These are phyloP conservation scores for Didymella keratinophila DNA, from an alignment of 2,329 filamentous ascomycete genomes.

Conservation along the genomic window DNA sequence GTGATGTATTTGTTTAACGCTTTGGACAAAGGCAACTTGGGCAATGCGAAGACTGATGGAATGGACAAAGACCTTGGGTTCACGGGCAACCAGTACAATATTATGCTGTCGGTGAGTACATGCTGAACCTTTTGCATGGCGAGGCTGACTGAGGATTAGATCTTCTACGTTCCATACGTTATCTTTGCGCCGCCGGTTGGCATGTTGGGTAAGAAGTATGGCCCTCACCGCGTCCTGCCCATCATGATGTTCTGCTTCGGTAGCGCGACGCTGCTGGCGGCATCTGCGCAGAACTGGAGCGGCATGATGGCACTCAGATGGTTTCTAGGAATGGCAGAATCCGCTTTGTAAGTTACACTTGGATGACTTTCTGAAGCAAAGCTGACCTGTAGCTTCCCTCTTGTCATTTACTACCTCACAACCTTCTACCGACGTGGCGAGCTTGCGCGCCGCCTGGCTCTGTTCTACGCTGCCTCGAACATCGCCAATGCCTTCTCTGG, in stretches of 20 bases:
- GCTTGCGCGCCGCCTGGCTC: conserved; percentile 71
- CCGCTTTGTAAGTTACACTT: conserved; percentile 58
- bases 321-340: conserved; percentile 73
- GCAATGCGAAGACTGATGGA: conserved; percentile 54
- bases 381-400: conserved; percentile 59
- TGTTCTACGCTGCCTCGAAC: conserved; percentile 79
- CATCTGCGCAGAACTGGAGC: conserved; percentile 65
- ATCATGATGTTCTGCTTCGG: conserved; percentile 75
- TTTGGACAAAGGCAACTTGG: conserved; percentile 46
- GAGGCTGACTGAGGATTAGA: conserved; percentile 35
- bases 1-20: conserved; percentile 67
- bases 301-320: conserved; percentile 73
- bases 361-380: neutral
- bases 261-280: conserved; percentile 67
- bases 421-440: conserved; percentile 75
- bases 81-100: conserved; percentile 70
- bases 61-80: conserved; percentile 66
- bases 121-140: neutral
- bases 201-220: conserved; percentile 73
- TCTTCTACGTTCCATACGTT: conserved; percentile 80
- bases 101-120: conserved; percentile 60
- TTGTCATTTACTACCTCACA: conserved; percentile 69
- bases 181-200: conserved; percentile 71
- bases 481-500: conserved; percentile 74
- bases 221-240: conserved; percentile 69